Evolutionary conservation across 495 filamentous ascomycete species (phyloP).

Genomic region (Rostrohypoxylon terebratum): DNA sequence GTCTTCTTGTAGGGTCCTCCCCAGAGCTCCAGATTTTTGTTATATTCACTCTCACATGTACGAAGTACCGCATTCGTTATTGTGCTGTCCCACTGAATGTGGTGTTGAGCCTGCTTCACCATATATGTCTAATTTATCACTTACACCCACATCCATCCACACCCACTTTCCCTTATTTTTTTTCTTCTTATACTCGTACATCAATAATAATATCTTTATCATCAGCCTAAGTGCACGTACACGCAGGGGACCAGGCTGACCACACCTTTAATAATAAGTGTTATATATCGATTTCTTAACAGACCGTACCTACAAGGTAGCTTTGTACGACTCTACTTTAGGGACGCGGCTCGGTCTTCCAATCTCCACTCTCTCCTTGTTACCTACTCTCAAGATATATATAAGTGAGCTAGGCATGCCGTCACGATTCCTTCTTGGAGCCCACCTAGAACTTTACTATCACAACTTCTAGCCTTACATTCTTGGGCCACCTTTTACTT

Average conservation of each 20-base stretch:
- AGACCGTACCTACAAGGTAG: slow-evolving; percentile 39
- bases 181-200: slow-evolving; percentile 28
- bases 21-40: slow-evolving; percentile 38
- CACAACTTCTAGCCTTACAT: slow-evolving; percentile 18
- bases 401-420: slow-evolving; percentile 45
- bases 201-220: slow-evolving; percentile 35
- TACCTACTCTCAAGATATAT: slow-evolving; percentile 22
- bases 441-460: slow-evolving; percentile 29
- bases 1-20: slow-evolving; percentile 29
- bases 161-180: slow-evolving; percentile 23
- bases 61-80: slow-evolving; percentile 29
- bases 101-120: slow-evolving; percentile 35
- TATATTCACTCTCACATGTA: slow-evolving; percentile 29
- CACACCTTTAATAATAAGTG: slow-evolving; percentile 43
- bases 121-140: slow-evolving; percentile 43
- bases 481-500: slow-evolving; percentile 13
- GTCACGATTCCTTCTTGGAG: slow-evolving; percentile 31
- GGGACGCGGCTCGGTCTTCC: slow-evolving; percentile 35
- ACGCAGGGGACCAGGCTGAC: slow-evolving; percentile 43
- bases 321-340: slow-evolving; percentile 42
- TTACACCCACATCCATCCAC: slow-evolving; percentile 35
- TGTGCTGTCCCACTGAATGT: slow-evolving; percentile 27
- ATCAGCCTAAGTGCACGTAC: slow-evolving; percentile 34
- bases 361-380: slow-evolving; percentile 32
- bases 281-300: slow-evolving; percentile 37